phyloP scores from a whole-genome alignment of 2,329 filamentous ascomycete species.

The Penicillium hordei region DNA sequence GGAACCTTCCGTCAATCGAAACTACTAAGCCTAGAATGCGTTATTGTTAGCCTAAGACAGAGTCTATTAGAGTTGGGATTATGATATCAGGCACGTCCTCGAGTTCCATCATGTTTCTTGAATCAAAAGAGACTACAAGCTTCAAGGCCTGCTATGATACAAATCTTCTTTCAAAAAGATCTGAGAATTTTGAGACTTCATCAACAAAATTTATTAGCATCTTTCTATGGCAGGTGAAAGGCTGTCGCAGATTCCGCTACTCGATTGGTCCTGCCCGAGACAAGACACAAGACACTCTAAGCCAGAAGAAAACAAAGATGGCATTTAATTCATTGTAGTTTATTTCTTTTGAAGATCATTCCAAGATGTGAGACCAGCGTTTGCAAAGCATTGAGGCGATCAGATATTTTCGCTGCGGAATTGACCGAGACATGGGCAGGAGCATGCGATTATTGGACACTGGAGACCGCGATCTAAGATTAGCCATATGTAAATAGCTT shows the following conservation, averaged over 20 bases:
- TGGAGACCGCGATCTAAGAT: background rate
- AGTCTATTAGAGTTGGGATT: background rate
- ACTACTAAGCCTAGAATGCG: background rate
- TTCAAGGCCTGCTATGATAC: background rate
- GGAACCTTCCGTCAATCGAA: background rate
- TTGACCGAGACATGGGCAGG: background rate
- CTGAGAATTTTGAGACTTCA: background rate
- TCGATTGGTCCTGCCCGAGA: background rate
- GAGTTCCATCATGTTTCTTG: background rate
- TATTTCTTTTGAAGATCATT: background rate
- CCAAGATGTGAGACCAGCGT: background rate
- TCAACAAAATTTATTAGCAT: background rate
- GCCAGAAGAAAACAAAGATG: background rate
- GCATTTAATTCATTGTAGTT: slow-evolving; percentile 2
- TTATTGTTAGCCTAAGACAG: background rate
- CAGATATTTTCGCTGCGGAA: background rate
- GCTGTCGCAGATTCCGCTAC: background rate
- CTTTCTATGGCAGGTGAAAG: background rate
- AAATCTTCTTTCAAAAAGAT: background rate
- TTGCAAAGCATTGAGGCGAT: slow-evolving; percentile 2
- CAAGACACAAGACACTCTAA: background rate
- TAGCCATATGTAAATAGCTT: background rate
- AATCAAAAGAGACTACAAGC: background rate
- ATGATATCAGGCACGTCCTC: background rate
- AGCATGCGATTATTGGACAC: background rate